Base-by-base conservation (phyloP, 1,284 basidiomycete species). In the Sporisorium sorghi region DNA sequence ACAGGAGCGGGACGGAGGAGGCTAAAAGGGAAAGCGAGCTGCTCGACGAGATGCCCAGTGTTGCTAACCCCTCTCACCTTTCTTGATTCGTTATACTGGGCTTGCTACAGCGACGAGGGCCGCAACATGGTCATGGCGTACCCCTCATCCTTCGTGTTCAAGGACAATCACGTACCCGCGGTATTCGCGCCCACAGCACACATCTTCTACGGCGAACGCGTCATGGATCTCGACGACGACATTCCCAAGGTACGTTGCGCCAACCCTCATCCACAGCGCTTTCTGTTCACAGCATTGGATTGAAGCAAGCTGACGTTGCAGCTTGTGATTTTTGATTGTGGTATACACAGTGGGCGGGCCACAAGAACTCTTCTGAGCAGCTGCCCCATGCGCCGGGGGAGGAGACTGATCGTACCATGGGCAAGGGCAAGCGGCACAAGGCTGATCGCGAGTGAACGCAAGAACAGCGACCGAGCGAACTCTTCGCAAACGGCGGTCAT, bases 71-170 rank as follows among this genome's bases (percentile, higher is more conserved):
- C n/a, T n/a, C n/a, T n/a, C n/a, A n/a, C n/a, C n/a, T n/a, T n/a
- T n/a, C n/a, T n/a, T n/a, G n/a, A n/a, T n/a, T n/a, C n/a, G n/a
- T n/a, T n/a, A n/a, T n/a, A n/a, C n/a, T n/a, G n/a, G n/a, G n/a
- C n/a, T n/a, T n/a, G n/a, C n/a, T n/a, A 55, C 50, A 62, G 68
- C n/a, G 74, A 77, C 49, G 74, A 77, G 37, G 74, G 74, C 15
- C 47, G 63, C 14, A 74, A 62, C 50, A 77, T 77, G 74, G 62
- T 77, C 56, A 74, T 74, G 72, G 72, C 66, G 56, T 69, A 77
- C 43, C 74, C 74, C 1, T 63, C 62, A 5, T 70, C 66, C 2
- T 77, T 77, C 28, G 40, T 55, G 5, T 77, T 77, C 46, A 55
- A 74, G 28, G 57, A 74, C 56, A 15, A 60, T 19, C 59, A 50